phyloP scores from a whole-genome alignment of 2,329 filamentous ascomycete genomes.

The Blastomyces parvus region DNA sequence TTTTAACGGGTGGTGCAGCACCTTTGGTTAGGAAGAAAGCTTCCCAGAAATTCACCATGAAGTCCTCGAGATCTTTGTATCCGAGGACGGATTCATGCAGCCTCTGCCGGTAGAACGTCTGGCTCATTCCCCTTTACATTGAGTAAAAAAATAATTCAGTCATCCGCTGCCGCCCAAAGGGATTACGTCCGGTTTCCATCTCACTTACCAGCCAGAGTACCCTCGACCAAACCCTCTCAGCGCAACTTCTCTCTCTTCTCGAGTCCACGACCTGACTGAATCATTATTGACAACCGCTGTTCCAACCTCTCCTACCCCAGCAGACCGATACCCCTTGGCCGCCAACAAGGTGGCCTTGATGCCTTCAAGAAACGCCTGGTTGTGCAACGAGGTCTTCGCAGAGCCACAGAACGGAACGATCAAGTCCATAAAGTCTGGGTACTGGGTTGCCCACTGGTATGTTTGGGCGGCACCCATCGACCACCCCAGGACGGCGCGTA shows the following conservation, averaged over 20 bases:
- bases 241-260: constrained; percentile 45
- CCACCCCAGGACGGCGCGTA: constrained; percentile 57
- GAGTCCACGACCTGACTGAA: constrained; percentile 42
- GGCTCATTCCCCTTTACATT: constrained; percentile 58
- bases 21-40: constrained; percentile 60
- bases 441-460: constrained; percentile 55
- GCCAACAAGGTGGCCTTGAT: constrained; percentile 53
- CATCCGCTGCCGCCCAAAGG: not conserved
- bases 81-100: constrained; percentile 57
- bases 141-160: not conserved
- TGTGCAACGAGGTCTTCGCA: constrained; percentile 56
- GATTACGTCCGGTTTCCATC: too few species aligned
- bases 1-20: constrained; percentile 17
- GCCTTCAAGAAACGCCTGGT: constrained; percentile 58
- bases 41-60: constrained; percentile 69
- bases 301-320: constrained; percentile 42
- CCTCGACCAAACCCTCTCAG: constrained; percentile 64
- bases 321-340: constrained; percentile 46
- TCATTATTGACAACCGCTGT: constrained; percentile 29
- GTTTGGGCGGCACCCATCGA: constrained; percentile 61
- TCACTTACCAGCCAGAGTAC: constrained; percentile 58
- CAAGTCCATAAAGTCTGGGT: constrained; percentile 56
- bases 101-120: constrained; percentile 65
- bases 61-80: constrained; percentile 60
- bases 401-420: constrained; percentile 57